Percentiles rank a stretch among this genome's conserved stretches.
phyloP scores from a whole-genome alignment of 176 grass and related monocot genomes.

The Zoysia japonica region DNA sequence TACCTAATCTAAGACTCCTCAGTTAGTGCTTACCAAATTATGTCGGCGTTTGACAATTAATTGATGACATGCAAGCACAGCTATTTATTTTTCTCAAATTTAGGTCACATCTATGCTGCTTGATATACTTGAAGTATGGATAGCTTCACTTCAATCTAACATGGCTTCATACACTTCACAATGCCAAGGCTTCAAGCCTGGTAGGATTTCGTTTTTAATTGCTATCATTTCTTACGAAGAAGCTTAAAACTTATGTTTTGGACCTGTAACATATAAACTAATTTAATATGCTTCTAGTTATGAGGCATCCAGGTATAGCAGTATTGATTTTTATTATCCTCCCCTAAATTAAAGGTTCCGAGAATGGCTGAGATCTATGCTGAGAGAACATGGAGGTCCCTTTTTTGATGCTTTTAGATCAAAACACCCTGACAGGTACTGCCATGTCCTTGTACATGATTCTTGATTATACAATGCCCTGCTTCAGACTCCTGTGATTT shows the following conservation, averaged over 20 bases:
- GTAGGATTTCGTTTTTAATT: slow-evolving; percentile 4
- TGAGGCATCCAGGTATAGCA: not conserved
- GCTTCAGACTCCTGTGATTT: not conserved
- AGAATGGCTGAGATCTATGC: slow-evolving; percentile 86
- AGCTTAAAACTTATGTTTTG: slow-evolving; percentile 8
- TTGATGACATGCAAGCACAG: not conserved
- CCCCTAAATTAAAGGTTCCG: slow-evolving; percentile 59
- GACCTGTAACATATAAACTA: slow-evolving; percentile 4
- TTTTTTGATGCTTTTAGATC: slow-evolving; percentile 96
- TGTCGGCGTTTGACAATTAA: not conserved
- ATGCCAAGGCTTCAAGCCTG: not conserved
- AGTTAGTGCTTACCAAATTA: no score
- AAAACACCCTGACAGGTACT: slow-evolving; percentile 85
- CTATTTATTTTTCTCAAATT: slow-evolving; percentile 14
- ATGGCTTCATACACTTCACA: not conserved
- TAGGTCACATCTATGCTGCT: not conserved
- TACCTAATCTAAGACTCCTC: no score
- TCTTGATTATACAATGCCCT: slow-evolving; percentile 1
- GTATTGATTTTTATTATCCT: slow-evolving; percentile 10
- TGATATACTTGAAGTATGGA: not conserved
- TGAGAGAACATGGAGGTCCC: slow-evolving; percentile 66
- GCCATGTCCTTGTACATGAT: slow-evolving; percentile 8
- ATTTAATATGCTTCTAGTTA: not conserved
- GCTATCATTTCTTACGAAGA: not conserved
- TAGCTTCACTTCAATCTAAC: not conserved